Conservation (phyloP, 768 basidiomycete genomes). For the Mycena albidolilacea region DNA sequence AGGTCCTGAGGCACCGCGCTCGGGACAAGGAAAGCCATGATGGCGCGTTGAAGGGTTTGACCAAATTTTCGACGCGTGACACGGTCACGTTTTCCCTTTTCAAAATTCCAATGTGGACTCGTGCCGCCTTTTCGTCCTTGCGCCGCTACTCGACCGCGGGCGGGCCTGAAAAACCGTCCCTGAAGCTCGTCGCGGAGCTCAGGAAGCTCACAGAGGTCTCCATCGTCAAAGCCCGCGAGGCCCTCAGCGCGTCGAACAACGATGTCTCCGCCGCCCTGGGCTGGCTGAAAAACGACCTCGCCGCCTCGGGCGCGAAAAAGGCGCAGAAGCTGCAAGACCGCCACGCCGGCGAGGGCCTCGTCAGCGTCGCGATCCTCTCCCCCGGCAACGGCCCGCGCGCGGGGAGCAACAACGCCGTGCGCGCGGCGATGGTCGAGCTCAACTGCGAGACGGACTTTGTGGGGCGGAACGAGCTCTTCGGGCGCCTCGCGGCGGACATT, state of each 20-base stretch:
- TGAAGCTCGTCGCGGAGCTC: constrained; percentile 88
- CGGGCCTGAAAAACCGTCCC: constrained; percentile 66
- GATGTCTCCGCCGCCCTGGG: constrained; percentile 80
- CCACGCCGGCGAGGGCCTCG: constrained; percentile 81
- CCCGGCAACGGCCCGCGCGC: constrained; percentile 63
- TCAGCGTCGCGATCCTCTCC: constrained; percentile 83
- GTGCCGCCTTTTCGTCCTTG: constrained; percentile 41
- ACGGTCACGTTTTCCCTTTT: constrained; percentile 28
- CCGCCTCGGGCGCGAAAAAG: constrained; percentile 79
- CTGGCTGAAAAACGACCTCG: constrained; percentile 87
- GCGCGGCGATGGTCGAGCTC: constrained; percentile 91
- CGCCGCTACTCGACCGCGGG: constrained; percentile 67
- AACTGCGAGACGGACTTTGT: constrained; percentile 99
- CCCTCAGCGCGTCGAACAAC: constrained; percentile 81
- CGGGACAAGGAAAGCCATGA: constrained; percentile 71
- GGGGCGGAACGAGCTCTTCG: constrained; percentile 87
- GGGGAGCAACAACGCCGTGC: constrained; percentile 57
- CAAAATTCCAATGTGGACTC: constrained; percentile 7
- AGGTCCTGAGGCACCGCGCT: constrained; percentile 79
- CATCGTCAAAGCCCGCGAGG: constrained; percentile 90
- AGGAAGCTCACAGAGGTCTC: constrained; percentile 87
- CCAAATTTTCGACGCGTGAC: not conserved
- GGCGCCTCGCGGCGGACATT: constrained; percentile 81
- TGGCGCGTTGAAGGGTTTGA: not conserved
- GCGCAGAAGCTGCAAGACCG: constrained; percentile 89